Evolutionary conservation across 495 filamentous ascomycete species (phyloP), one percentile per base, ranked within the genome.

Genomic region (Xylaria nigripes): DNA sequence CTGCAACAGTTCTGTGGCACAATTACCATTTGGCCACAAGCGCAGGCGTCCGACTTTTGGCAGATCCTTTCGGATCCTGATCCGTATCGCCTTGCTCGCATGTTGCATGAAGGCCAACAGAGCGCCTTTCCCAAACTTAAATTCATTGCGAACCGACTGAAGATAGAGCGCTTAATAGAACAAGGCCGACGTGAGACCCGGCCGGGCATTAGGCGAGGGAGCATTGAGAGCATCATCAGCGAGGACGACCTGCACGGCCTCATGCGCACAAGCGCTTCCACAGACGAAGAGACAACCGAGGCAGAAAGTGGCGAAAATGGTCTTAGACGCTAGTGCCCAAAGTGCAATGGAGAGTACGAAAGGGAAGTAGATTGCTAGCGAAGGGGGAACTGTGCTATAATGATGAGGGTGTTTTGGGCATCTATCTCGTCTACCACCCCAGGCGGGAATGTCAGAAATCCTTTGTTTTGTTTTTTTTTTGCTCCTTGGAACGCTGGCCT

Each of bases 1-100:
- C 79, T 98, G 25, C 93, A 98, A 68, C 84, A 86, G 54, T 96
- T 97, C 73, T 86, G 83, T 56, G 93, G 93, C 36, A 96, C 89
- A 16, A 86, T 97, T 54, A 98, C 94, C 8, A 89, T 98, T 61
- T 97, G 93, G 81, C 93, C 93, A 2, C 88, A 90, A 66, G 81
- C 77, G 40, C 72, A 81, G 2, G 58, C 78, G 1, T 82, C 78
- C 9, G 93, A 98, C 67, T 95, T 96, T 70, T 83, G 76, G 63
- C 79, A 87, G 60, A 94, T 98, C 63, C 75, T 98, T 9, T 82
- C 82, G 6, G 93, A 98, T 62, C 93, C 93, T 0, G 82, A 74
- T 38, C 69, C 81, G 9, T 76, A 86, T 32, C 76, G 89, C 9
- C 76, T 98, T 18, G 88, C 83, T 6, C 77, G 85, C 25, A 97